Conservation (phyloP, 2,329 filamentous ascomycete species). For the Raffaelea arxii region DNA sequence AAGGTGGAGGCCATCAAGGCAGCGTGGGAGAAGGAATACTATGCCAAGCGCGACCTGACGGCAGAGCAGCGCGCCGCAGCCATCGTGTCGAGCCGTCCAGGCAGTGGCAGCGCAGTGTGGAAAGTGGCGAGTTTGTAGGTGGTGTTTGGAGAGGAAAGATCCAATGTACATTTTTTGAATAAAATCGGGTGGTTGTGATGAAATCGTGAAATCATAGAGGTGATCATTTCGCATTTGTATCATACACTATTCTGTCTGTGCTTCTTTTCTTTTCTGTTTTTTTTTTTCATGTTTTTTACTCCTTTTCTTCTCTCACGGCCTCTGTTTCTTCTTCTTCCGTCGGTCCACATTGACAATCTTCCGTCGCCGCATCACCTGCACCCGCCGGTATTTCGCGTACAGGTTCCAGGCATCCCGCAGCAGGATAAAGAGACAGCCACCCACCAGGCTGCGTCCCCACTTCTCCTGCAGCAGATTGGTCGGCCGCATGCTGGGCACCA, state of each 20-base stretch:
- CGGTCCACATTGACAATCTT: slow-evolving; percentile 41
- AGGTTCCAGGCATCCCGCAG: slow-evolving; percentile 58
- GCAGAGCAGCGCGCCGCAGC: slow-evolving; percentile 67
- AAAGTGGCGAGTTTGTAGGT: slow-evolving; percentile 21
- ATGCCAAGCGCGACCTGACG: slow-evolving; percentile 53
- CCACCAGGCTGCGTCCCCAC: slow-evolving; percentile 83
- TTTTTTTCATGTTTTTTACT: too few species aligned
- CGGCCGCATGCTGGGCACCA: not conserved
- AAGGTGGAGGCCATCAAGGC: slow-evolving; percentile 69
- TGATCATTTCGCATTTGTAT: too few species aligned
- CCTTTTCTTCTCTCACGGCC: too few species aligned
- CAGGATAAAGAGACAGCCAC: slow-evolving; percentile 81
- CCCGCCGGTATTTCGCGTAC: slow-evolving; percentile 54
- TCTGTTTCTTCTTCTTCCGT: not conserved
- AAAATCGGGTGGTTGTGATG: not conserved
- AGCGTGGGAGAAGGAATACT: slow-evolving; percentile 76
- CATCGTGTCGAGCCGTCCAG: slow-evolving; percentile 82
- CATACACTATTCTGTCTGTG: too few species aligned
- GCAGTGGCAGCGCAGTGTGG: slow-evolving; percentile 57
- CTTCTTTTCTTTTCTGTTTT: too few species aligned
- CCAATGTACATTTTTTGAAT: too few species aligned
- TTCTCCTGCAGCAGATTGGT: slow-evolving; percentile 64
- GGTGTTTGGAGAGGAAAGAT: too few species aligned
- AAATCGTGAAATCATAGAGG: not conserved
- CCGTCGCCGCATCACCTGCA: slow-evolving; percentile 44